Base-by-base conservation (phyloP, 176 grass and related monocot genomes). In the Themeda triandra region DNA sequence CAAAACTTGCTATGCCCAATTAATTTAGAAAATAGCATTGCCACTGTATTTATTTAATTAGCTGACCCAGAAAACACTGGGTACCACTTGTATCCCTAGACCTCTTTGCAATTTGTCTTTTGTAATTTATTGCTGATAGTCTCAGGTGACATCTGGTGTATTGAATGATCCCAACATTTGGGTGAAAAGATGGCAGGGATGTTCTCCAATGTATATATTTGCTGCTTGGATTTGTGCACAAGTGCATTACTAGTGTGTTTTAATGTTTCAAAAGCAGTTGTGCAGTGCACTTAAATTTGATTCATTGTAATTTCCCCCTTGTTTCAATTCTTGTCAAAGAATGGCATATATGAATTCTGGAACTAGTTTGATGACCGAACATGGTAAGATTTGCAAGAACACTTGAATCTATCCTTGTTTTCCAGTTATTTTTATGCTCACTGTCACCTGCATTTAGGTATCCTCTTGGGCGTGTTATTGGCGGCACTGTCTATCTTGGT, bases 311-410 rank as follows among this genome's bases (percentile, higher is more conserved):
- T 80, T 33, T 13, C 13, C 6, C 80, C 8, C 82, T 80, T 77
- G 42, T 83, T 89, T 86, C 88, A 99, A 93, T 99, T 96, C 84
- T 86, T 99, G 70, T 92, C 93, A 45, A 99, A 99, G 93, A 99
- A 96, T 86, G 97, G 97, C 78, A 92, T 99, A 81, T 99, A 96
- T 17, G 97, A 99, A 54, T 99, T 99, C 83, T 99, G 93, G 97
- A 99, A 99, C 79, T 99, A 93, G 97, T 99, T 99, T 89, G 97
- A 99, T 81, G 97, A 99, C 60, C 88, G 93, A 73, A 99, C 97
- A 66, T 99, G 96, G 96, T 96, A n/a, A n/a, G n/a, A n/a, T n/a
- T n/a, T n/a, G n/a, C n/a, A n/a, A n/a, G 89, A 67, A 53, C 19
- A 63, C 32, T 19, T 41, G 32, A 81, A 75, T 54, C 1, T 15